Evolutionary conservation across 192 early-diverging fungal species (phyloP).

Genomic region (Linnemannia zychae): DNA sequence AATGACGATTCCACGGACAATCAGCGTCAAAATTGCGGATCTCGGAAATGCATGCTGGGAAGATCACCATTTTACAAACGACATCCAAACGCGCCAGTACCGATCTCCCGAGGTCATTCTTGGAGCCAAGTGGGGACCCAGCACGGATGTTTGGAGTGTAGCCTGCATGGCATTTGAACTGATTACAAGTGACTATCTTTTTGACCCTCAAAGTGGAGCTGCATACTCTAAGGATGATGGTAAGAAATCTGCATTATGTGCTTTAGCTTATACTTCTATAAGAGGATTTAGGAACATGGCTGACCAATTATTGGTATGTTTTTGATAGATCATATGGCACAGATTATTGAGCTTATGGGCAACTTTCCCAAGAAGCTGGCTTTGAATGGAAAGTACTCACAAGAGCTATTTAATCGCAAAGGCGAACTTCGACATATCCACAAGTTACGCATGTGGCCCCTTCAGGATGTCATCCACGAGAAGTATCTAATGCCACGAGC

Average conservation of each 20-base stretch:
- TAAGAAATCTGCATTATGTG: slow-evolving; percentile 35
- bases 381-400: slow-evolving; percentile 86
- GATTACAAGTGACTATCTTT: slow-evolving; percentile 96
- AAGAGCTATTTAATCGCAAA: slow-evolving; percentile 90
- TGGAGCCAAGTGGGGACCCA: slow-evolving; percentile 89
- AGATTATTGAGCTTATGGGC: slow-evolving; percentile 96
- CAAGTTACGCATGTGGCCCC: slow-evolving; percentile 85
- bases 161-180: slow-evolving; percentile 96
- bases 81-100: slow-evolving; percentile 98
- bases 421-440: slow-evolving; percentile 93
- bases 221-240: slow-evolving; percentile 94
- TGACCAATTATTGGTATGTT: not conserved
- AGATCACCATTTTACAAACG: slow-evolving; percentile 95
- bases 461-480: slow-evolving; percentile 89
- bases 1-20: slow-evolving; percentile 28
- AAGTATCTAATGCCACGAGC: slow-evolving; percentile 84
- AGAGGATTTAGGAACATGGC: not conserved
- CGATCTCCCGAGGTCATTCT: slow-evolving; percentile 96
- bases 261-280: not conserved
- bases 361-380: slow-evolving; percentile 86
- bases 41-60: slow-evolving; percentile 98
- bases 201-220: slow-evolving; percentile 90
- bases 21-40: slow-evolving; percentile 96
- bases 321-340: slow-evolving; percentile 92
- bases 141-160: slow-evolving; percentile 95